Evolutionary conservation across 805 yeast species (phyloP).

Genomic region (Myxozyma monticola): DNA sequence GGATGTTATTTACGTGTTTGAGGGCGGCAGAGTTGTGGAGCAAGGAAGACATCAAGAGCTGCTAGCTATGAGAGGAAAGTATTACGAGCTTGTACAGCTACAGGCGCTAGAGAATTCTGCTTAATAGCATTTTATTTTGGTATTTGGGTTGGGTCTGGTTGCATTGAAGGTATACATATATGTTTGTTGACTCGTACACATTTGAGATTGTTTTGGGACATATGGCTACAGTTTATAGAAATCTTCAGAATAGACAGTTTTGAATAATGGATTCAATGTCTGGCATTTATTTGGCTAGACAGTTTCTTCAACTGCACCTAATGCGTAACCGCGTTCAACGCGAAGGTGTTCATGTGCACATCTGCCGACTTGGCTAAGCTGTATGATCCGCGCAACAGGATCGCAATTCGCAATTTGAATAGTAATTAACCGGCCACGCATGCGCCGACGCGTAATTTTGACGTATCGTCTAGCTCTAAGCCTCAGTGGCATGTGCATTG

Average conservation of each 20-base stretch:
- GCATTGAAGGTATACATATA: not conserved
- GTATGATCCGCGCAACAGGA: too few relatives aligned
- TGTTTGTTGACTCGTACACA: not conserved
- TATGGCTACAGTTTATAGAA: constrained; percentile 11
- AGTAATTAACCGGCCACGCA: too few relatives aligned
- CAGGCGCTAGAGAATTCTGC: constrained; percentile 39
- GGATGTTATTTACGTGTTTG: constrained; percentile 52
- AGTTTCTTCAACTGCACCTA: too few relatives aligned
- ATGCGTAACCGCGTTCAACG: too few relatives aligned
- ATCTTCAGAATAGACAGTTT: constrained; percentile 42
- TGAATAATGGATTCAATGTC: too few relatives aligned
- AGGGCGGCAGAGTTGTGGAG: constrained; percentile 56
- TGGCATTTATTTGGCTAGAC: too few relatives aligned
- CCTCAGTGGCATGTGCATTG: too few relatives aligned
- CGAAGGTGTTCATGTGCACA: too few relatives aligned
- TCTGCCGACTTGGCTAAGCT: too few relatives aligned
- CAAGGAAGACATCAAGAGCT: constrained; percentile 49
- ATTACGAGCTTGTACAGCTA: constrained; percentile 43
- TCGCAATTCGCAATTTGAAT: too few relatives aligned
- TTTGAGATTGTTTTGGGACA: not conserved
- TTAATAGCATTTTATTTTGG: not conserved
- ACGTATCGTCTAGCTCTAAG: too few relatives aligned
- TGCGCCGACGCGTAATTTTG: too few relatives aligned
- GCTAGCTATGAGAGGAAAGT: constrained; percentile 40
- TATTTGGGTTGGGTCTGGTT: not conserved